Percentiles rank a stretch among this genome's conserved stretches.
Conservation (phyloP, 108 stramenopile genomes). For the Parietichytrium sp. region DNA sequence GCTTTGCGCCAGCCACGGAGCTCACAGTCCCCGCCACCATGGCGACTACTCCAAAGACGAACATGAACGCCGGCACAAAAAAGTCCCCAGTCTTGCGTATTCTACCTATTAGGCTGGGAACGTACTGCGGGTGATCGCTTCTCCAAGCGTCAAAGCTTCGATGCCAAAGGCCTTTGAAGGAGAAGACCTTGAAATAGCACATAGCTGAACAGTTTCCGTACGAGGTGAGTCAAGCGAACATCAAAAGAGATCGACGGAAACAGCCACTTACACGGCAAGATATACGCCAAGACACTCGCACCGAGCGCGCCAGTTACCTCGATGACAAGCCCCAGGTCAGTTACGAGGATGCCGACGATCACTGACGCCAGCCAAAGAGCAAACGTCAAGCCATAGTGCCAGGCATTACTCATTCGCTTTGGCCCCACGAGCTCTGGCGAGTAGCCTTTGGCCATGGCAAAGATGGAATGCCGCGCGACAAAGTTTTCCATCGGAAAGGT, state of each 20-base stretch:
- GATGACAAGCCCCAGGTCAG: slow-evolving; percentile 26
- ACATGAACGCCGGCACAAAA: slow-evolving; percentile 8
- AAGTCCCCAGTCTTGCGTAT: background rate
- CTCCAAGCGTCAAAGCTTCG: background rate
- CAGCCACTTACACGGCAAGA: too few relatives aligned
- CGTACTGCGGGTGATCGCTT: slow-evolving; percentile 8
- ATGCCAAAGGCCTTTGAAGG: background rate
- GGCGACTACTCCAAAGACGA: background rate
- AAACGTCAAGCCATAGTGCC: background rate
- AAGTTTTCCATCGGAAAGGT: slow-evolving; percentile 46
- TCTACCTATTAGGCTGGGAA: background rate
- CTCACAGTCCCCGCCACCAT: background rate
- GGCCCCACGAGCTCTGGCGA: background rate
- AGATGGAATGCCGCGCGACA: slow-evolving; percentile 43
- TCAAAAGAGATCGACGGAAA: too few relatives aligned
- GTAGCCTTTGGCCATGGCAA: background rate
- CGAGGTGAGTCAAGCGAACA: too few relatives aligned
- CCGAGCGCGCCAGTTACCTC: slow-evolving; percentile 27
- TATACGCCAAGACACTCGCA: background rate
- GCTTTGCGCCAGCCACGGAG: background rate
- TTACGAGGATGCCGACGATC: background rate
- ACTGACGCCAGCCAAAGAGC: background rate
- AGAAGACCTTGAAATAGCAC: slow-evolving; percentile 37
- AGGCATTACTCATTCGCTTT: background rate
- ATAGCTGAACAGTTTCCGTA: too few relatives aligned